A percentile compares a stretch with the other conserved stretches of the same genome.
Evolutionary conservation across 768 basidiomycete species (phyloP).

Genomic region (Lactifluus subvellereus): DNA sequence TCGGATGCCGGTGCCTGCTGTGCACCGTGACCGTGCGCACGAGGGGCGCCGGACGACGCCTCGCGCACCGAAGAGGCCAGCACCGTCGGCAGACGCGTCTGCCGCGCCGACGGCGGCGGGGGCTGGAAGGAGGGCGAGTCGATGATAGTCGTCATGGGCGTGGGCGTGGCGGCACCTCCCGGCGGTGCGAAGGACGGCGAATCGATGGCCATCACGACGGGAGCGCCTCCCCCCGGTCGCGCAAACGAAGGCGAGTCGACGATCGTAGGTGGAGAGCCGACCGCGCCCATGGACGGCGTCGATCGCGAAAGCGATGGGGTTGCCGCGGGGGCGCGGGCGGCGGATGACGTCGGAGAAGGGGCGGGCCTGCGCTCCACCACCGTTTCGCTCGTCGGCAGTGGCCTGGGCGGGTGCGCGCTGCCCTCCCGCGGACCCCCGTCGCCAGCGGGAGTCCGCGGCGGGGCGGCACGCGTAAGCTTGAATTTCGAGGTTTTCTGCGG

Average conservation of each 20-base stretch:
- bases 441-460: neutral
- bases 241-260: constrained; percentile 25
- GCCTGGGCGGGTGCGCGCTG: constrained; percentile 27
- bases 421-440: constrained; percentile 1
- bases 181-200: constrained; percentile 27
- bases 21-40: neutral
- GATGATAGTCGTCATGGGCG: neutral
- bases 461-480: constrained; percentile 24
- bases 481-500: constrained; percentile 24
- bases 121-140: constrained; percentile 28
- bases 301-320: neutral
- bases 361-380: constrained; percentile 6
- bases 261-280: neutral
- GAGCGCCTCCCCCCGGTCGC: neutral
- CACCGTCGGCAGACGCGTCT: constrained; percentile 23
- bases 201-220: constrained; percentile 3
- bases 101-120: constrained; percentile 9
- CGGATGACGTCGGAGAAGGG: neutral
- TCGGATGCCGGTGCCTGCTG: neutral
- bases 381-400: constrained; percentile 15
- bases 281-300: too few relatives aligned
- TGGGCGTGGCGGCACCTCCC: neutral
- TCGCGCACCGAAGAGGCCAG: constrained; percentile 23
- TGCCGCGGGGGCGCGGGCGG: neutral
- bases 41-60: neutral